Base-by-base conservation (phyloP, 148 eudicot species). In the Camellia granthamiana region DNA sequence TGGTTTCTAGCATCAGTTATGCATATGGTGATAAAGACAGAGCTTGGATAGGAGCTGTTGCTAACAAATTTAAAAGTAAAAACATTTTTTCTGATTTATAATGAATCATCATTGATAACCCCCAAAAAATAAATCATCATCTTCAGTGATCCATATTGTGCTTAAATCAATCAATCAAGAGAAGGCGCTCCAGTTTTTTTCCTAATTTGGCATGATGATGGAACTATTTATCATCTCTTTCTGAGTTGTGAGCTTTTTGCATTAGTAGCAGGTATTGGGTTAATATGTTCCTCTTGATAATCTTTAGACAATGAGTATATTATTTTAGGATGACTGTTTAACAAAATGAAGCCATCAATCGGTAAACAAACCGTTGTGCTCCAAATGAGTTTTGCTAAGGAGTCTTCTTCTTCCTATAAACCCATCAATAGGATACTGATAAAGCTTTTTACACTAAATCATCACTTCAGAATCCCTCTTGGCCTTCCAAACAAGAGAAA, bases 11-110 rank as follows among this genome's bases (percentile, higher is more conserved):
- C 84, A 87, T 89, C 67, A 81, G 78, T 84, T 93, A 88, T 86
- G 97, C 93, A 61, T 95, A 87, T 78, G 90, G 82, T 77, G 86
- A 88, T 55, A 93, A 86, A 87, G 98, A 94, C 78, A 85, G 81
- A 83, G 87, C 88, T 47, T 96, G 99, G 98, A 88, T 92, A 77
- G 83, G 87, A 85, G 95, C 99, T 77, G 82, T 93, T 56, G 89
- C 95, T 49, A 90, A 87, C 84, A 96, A 93, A 84, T 96, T 91
- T 80, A 76, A 81, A 85, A 90, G 86, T 84, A 77, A 76, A 71
- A 65, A 46, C 62, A 77, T 62, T 75, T 67, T 12, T 30, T 11
- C 56, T 75, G 65, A 54, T 4, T n/a, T 56, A n/a, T 70, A 13
- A 68, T 58, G 77, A 4, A 58, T 6, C 15, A 21, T 7, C 5